Base-by-base conservation (phyloP, 768 basidiomycete genomes). In the Terana coerulea region DNA sequence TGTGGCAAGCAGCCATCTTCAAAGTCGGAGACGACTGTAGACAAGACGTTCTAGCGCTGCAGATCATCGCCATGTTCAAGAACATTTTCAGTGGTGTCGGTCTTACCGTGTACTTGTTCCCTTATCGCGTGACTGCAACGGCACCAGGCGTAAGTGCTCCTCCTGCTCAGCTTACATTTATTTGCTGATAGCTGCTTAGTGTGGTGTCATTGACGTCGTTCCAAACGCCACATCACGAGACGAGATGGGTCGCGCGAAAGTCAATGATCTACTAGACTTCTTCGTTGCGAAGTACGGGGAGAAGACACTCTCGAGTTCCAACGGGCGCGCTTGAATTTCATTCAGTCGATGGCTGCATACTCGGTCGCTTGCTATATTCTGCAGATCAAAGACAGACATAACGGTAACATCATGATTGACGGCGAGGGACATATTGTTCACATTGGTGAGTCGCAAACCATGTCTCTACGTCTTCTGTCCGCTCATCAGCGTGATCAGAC, bases 331-430 rank as follows among this genome's bases (percentile, higher is more conserved):
- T 75, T 89, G 55, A 97, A 98, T 69, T 99, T 99, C 65, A 91
- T 99, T 51, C 95, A 97, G 65, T 95, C 93, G 2, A 99, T 98
- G 97, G 95, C 97, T 0, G 97, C 94, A 9, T 99, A 99, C 68
- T 98, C 95, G 28, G 87, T 98, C 22, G 92, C 94, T 7, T 98
- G 95, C 67, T 98, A 97, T 67, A 93, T 99, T 58, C 70, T 98
- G 37, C 97, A 99, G 68, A 95, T 99, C 73, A 99, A 99, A 72
- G 97, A 99, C 65, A 74, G 97, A 33, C 97, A 99, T 67, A 99
- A 99, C 63, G 97, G 97, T 25, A 99, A 99, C 66, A 98, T 99
- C 65, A 98, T 99, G 95, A 95, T 99, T 53, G 97, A 98, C 65
- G 93, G 88, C 2, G 91, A 95, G 53, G 97, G 97, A 0, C 95